phyloP scores from a whole-genome alignment of 345 rosid genomes.

The Salix arbutifolia region DNA sequence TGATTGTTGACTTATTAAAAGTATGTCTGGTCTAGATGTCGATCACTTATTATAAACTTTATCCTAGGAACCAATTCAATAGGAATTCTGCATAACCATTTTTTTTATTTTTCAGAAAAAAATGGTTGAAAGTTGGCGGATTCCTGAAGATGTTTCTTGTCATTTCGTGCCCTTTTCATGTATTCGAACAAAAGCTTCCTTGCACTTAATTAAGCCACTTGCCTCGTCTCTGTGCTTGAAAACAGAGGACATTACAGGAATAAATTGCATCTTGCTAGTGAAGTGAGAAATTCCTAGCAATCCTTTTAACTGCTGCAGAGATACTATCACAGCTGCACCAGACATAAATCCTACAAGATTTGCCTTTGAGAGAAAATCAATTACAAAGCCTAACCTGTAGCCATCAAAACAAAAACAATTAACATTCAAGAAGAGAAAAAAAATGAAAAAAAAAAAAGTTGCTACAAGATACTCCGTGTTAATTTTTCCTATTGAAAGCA shows the following conservation, averaged over 20 bases:
- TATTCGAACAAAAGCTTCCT: not conserved
- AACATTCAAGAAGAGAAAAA: not conserved
- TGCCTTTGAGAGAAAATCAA: constrained; percentile 96
- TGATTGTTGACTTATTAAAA: not conserved
- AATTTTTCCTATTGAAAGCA: not conserved
- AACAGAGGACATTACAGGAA: constrained; percentile 71
- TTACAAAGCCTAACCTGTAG: constrained; percentile 86
- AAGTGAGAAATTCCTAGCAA: constrained; percentile 94
- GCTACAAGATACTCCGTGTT: not conserved
- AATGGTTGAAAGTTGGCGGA: not conserved
- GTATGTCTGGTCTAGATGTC: not conserved
- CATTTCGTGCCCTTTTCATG: not conserved
- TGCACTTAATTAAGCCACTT: constrained; percentile 9
- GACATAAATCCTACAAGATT: constrained; percentile 95
- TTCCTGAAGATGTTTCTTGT: not conserved
- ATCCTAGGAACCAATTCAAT: too few species aligned
- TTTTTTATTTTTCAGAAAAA: not conserved
- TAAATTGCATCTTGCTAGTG: constrained; percentile 76
- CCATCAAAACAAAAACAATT: constrained; percentile 5
- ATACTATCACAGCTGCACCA: constrained; percentile 93
- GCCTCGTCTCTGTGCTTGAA: constrained; percentile 62
- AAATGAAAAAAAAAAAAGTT: not conserved
- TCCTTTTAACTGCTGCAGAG: constrained; percentile 90
- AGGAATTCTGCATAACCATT: not conserved
- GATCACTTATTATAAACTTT: not conserved